Base-by-base conservation (phyloP, 495 filamentous ascomycete genomes). In the Pseudevernia furfuracea region DNA sequence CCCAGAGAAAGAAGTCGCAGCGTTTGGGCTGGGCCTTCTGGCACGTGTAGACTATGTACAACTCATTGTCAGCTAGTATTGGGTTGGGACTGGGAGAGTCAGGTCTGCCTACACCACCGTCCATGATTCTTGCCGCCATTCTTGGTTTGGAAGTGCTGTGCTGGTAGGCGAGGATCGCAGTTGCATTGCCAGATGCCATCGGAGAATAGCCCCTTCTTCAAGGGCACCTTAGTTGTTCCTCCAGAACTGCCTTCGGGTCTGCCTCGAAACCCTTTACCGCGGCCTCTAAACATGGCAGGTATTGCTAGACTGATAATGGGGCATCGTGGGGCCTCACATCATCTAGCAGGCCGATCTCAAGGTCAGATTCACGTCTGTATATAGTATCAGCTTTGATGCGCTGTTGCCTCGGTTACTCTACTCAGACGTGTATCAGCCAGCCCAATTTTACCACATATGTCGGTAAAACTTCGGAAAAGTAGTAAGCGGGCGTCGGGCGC, bases 1-100 rank as follows among this genome's bases (percentile, higher is more conserved):
- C 78, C 83, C 85, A 92, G 4, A 91, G 74, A 71, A 90, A 92
- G 78, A 91, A 91, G 21, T 78, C 75, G 73, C 89, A 92, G 44
- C 77, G 75, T 49, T 77, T 68, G 1, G 74, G 68, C 37, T 78
- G 75, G 11, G 75, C 70, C 65, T 82, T 80, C 62, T 82, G 82
- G 71, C 89, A 91, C 10, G 78, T 84, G 69, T 87, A 90, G 72
- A 91, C 81, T 83, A 34, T 30, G 9, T 49, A 37, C 14, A 38
- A 19, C 48, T 59, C 34, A 60, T 32, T 58, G 52, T 67, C 44
- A 66, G 63, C 64, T 30, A 59, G 44, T n/a, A 21, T 48, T 19
- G 25, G 34, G 44, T n/a, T 39, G 28, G 17, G 25, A 44, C 62
- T 34, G 28, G 34, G 49, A 61, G 15, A 14, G 36, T n/a, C 34